These are phyloP conservation scores for Debaryomyces robertsiae DNA, from an alignment of 1,139 yeast genomes.

Conservation along the genomic window DNA sequence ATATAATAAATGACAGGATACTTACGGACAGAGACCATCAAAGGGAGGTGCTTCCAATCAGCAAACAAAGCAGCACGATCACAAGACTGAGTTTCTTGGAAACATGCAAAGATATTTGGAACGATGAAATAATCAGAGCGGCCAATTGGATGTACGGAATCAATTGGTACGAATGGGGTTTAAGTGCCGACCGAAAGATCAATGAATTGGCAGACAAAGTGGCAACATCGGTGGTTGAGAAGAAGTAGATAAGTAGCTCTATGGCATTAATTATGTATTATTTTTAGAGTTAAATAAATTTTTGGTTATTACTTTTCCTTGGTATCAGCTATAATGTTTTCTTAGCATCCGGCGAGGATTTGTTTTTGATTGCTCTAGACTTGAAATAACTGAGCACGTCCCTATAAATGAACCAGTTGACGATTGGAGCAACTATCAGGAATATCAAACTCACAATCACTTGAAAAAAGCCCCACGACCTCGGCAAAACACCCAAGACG, in stretches of 20 bases:
- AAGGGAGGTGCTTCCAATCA: slow-evolving; percentile 39
- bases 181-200: slow-evolving; percentile 39
- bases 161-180: slow-evolving; percentile 50
- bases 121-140: slow-evolving; percentile 66
- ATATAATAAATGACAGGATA: slow-evolving; percentile 52
- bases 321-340: too few species aligned
- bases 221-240: slow-evolving; percentile 25
- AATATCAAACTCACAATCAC: slow-evolving; percentile 50
- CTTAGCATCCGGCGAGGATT: too few species aligned
- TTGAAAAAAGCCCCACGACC: slow-evolving; percentile 61
- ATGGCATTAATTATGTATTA: background rate
- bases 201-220: slow-evolving; percentile 36
- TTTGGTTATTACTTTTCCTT: too few species aligned
- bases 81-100: slow-evolving; percentile 45
- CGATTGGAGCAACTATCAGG: slow-evolving; percentile 66
- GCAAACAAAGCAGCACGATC: slow-evolving; percentile 35
- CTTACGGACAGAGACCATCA: slow-evolving; percentile 41
- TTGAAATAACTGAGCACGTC: slow-evolving; percentile 56
- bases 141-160: slow-evolving; percentile 68
- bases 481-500: slow-evolving; percentile 70
- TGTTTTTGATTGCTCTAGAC: slow-evolving; percentile 17
- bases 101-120: slow-evolving; percentile 81
- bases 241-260: slow-evolving; percentile 17
- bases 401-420: slow-evolving; percentile 51
- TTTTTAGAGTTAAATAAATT: too few species aligned